Percentiles rank a stretch among this genome's conserved stretches.
phyloP scores from a whole-genome alignment of 1,139 yeast species.

The Sugiyamaella xylanicola region DNA sequence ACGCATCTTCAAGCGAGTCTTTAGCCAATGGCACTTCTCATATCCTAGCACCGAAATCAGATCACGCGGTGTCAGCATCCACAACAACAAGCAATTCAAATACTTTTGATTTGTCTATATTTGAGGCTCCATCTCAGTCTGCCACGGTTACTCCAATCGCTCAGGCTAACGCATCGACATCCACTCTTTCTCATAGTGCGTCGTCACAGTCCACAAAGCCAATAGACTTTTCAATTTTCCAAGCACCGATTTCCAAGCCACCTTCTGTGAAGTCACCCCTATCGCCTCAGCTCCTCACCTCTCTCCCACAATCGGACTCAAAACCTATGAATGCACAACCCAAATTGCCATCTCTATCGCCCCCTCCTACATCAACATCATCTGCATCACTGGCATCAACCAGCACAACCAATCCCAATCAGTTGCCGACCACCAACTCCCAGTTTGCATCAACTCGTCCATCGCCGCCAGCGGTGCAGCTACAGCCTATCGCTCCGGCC shows the following conservation, averaged over 20 bases:
- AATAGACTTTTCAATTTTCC: constrained; percentile 12
- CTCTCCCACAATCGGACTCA: too few species aligned
- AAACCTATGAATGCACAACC: too few species aligned
- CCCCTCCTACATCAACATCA: not conserved
- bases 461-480: constrained; percentile 1
- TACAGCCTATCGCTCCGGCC: constrained; percentile 15
- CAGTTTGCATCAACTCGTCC: constrained; percentile 3
- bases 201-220: not conserved
- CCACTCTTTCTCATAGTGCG: not conserved
- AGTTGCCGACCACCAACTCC: not conserved
- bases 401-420: not conserved
- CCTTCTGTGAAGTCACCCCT: not conserved
- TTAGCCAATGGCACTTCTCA: not conserved
- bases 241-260: not conserved
- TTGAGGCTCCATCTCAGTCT: not conserved
- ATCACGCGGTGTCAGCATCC: not conserved
- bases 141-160: not conserved
- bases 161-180: not conserved
- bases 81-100: not conserved
- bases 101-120: not conserved
- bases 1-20: not conserved
- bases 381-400: not conserved
- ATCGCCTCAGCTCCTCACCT: not conserved
- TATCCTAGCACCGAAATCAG: not conserved
- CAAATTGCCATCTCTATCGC: not conserved